Evolutionary conservation across 1,139 yeast species (phyloP).

Genomic region (Zygosaccharomyces sapae): DNA sequence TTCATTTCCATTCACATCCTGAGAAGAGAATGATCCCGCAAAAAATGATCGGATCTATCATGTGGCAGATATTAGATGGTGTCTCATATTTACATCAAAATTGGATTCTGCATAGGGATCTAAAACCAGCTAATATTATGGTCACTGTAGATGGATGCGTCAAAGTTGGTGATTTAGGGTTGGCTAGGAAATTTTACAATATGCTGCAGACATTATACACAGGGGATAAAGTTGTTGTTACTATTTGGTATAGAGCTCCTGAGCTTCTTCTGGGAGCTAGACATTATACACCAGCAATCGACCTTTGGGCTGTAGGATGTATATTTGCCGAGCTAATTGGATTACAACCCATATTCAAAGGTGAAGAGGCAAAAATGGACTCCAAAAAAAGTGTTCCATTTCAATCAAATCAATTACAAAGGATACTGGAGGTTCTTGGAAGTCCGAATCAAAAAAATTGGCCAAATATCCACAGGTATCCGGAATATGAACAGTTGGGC

Average conservation of each 20-base stretch:
- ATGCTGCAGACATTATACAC: conserved; percentile 85
- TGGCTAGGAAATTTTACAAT: conserved; percentile 85
- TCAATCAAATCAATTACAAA: conserved; percentile 86
- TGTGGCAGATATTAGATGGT: conserved; percentile 91
- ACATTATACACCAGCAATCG: conserved; percentile 93
- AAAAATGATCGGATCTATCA: conserved; percentile 69
- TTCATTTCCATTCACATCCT: conserved; percentile 90
- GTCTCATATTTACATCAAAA: conserved; percentile 88
- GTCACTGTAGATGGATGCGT: conserved; percentile 84
- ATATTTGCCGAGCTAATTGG: conserved; percentile 88
- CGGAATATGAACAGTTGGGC: conserved; percentile 71
- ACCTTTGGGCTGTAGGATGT: conserved; percentile 97
- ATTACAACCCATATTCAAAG: conserved; percentile 88
- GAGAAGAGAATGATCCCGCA: conserved; percentile 76
- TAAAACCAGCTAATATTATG: conserved; percentile 98
- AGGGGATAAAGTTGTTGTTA: conserved; percentile 96
- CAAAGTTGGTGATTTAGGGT: conserved; percentile 91
- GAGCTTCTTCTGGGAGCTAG: conserved; percentile 86
- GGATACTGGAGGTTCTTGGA: conserved; percentile 86
- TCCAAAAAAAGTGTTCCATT: conserved; percentile 89
- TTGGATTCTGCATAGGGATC: conserved; percentile 93
- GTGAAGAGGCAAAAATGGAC: conserved; percentile 95
- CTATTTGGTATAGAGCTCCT: conserved; percentile 98
- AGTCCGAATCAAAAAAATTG: conserved; percentile 73
- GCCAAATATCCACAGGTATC: conserved; percentile 76